These are phyloP conservation scores for Cetraspora pellucida DNA, from an alignment of 192 early-diverging fungal species.

Conservation along the genomic window DNA sequence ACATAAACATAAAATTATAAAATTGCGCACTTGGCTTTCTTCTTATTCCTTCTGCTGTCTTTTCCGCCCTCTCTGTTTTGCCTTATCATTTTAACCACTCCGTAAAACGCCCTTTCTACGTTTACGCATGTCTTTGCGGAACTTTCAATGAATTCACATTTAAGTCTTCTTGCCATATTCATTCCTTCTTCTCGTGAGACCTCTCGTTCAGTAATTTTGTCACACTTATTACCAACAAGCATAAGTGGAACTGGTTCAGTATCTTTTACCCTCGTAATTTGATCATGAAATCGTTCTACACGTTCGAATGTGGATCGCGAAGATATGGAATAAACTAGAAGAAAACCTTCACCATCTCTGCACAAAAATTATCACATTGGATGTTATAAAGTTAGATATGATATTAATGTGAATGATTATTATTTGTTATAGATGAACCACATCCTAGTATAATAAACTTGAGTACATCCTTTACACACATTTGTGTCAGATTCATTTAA, in stretches of 20 bases:
- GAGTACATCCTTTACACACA: no score
- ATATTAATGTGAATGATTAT: no score
- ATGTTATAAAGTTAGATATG: no score
- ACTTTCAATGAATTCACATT: constrained; percentile 87
- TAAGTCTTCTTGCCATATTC: constrained; percentile 40
- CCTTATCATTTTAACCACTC: constrained; percentile 82
- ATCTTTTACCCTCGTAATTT: constrained; percentile 90
- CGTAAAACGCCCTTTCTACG: constrained; percentile 89
- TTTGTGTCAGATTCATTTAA: no score
- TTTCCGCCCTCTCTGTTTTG: constrained; percentile 53
- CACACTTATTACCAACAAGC: constrained; percentile 59
- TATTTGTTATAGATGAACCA: no score
- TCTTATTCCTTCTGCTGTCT: not conserved
- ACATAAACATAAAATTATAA: no score
- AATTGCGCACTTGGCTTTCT: not conserved
- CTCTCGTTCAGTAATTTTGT: constrained; percentile 69
- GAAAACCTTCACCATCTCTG: constrained; percentile 80
- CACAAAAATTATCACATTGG: no score
- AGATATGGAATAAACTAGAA: constrained; percentile 92
- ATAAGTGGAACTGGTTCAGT: constrained; percentile 83
- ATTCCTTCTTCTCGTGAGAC: constrained; percentile 73
- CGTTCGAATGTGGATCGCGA: constrained; percentile 86
- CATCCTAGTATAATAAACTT: no score
- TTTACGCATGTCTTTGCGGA: constrained; percentile 41
- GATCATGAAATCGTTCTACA: constrained; percentile 81